Evolutionary conservation across 768 basidiomycete genomes (phyloP).

Genomic region (Podaxis sp.): DNA sequence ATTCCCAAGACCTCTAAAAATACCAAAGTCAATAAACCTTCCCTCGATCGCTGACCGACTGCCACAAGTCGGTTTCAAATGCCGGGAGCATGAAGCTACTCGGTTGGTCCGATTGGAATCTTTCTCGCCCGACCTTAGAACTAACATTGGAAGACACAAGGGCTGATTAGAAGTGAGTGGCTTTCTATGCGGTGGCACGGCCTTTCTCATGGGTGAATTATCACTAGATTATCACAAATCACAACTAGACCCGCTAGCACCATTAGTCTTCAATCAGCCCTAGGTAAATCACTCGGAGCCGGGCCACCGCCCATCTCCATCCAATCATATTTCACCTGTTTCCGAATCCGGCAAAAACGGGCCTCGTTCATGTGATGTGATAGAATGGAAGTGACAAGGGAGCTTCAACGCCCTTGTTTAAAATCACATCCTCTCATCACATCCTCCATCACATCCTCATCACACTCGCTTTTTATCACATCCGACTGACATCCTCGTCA

Average conservation of each 20-base stretch:
- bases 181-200: no score
- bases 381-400: neutral
- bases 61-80: neutral
- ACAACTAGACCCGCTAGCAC: neutral
- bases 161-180: neutral
- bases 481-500: neutral
- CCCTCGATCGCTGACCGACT: neutral
- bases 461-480: constrained; percentile 5
- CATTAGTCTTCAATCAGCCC: neutral
- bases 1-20: neutral
- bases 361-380: constrained; percentile 4
- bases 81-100: neutral
- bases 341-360: neutral
- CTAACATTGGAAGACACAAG: neutral
- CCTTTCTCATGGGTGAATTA: neutral
- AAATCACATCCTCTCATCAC: constrained; percentile 7
- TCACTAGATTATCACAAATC: neutral
- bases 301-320: neutral
- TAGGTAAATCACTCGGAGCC: neutral
- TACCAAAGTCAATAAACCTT: neutral
- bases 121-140: neutral
- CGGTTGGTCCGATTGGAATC: neutral
- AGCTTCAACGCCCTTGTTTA: neutral
- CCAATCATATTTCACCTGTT: neutral
- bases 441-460: constrained; percentile 2